phyloP scores from a whole-genome alignment of 1,139 yeast genomes.

The Yamadazyma conglobata region DNA sequence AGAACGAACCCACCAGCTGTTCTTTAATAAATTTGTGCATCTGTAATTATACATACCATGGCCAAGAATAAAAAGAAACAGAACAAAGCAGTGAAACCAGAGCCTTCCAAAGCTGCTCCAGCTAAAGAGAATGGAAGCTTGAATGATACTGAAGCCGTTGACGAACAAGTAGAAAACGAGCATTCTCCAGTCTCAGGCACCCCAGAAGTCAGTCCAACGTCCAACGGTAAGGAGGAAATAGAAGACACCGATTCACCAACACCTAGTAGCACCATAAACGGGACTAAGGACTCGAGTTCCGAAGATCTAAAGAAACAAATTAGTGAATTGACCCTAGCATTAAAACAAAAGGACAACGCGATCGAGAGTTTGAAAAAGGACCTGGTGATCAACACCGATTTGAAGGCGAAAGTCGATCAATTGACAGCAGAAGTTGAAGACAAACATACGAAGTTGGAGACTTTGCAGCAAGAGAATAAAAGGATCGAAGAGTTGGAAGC shows the following conservation, averaged over 20 bases:
- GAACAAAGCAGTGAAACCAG: conserved; percentile 14
- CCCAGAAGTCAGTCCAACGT: too few species aligned
- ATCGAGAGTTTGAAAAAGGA: conserved; percentile 1
- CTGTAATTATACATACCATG: too few species aligned
- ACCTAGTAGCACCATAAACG: too few species aligned
- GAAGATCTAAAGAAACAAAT: too few species aligned
- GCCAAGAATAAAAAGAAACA: conserved; percentile 30
- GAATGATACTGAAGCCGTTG: neutral
- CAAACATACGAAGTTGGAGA: conserved; percentile 4
- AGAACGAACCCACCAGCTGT: too few species aligned
- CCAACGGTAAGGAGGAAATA: too few species aligned
- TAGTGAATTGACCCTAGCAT: too few species aligned
- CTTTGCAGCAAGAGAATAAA: conserved; percentile 2
- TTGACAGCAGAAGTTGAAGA: neutral
- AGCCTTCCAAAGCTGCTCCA: neutral
- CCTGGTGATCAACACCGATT: neutral
- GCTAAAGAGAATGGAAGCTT: neutral
- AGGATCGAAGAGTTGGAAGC: conserved; percentile 6
- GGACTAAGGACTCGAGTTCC: too few species aligned
- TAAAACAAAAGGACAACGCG: conserved; percentile 33
- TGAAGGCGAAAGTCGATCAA: conserved; percentile 5
- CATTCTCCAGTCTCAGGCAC: too few species aligned
- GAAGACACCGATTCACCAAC: too few species aligned
- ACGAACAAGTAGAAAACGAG: neutral
- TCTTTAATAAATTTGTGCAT: too few species aligned